These are phyloP conservation scores for Cyberlindnera americana DNA, from an alignment of 805 yeast species.

Conservation along the genomic window DNA sequence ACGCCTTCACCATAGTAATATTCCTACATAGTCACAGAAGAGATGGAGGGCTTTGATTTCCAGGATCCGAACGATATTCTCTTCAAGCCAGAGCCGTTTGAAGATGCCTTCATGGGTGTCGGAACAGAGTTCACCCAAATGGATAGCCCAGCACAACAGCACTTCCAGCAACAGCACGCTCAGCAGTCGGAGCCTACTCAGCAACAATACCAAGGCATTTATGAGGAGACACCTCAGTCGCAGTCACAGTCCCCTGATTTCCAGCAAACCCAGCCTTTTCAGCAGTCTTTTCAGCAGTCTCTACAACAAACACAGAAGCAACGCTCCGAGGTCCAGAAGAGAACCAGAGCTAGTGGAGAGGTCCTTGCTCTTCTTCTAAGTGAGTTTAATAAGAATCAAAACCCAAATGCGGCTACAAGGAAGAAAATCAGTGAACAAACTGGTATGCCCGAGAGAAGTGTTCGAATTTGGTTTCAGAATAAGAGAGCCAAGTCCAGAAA, in stretches of 20 bases:
- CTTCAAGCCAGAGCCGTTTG: constrained; percentile 15
- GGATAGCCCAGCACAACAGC: constrained; percentile 2
- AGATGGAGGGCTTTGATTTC: constrained; percentile 17
- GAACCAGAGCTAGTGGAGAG: constrained; percentile 79
- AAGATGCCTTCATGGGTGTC: constrained; percentile 14
- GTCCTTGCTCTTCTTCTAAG: constrained; percentile 62
- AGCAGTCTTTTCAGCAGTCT: constrained; percentile 4
- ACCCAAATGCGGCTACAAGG: constrained; percentile 70
- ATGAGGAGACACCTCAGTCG: constrained; percentile 4
- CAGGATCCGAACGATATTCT: constrained; percentile 14
- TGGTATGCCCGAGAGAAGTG: constrained; percentile 83
- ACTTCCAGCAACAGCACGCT: constrained; percentile 3
- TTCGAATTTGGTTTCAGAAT: constrained; percentile 91
- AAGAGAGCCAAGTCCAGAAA: constrained; percentile 76
- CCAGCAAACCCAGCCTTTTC: constrained; percentile 1
- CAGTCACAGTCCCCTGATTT: constrained; percentile 11
- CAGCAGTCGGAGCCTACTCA: constrained; percentile 7
- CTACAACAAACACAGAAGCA: constrained; percentile 4
- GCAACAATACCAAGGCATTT: constrained; percentile 5
- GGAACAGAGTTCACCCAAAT: constrained; percentile 8
- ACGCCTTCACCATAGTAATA: not conserved
- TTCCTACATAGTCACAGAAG: not conserved
- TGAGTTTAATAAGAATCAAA: constrained; percentile 70
- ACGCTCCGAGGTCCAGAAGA: constrained; percentile 33
- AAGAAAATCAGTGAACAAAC: constrained; percentile 67